phyloP scores from a whole-genome alignment of 2,329 filamentous ascomycete genomes.

The Diplodia sapinea region DNA sequence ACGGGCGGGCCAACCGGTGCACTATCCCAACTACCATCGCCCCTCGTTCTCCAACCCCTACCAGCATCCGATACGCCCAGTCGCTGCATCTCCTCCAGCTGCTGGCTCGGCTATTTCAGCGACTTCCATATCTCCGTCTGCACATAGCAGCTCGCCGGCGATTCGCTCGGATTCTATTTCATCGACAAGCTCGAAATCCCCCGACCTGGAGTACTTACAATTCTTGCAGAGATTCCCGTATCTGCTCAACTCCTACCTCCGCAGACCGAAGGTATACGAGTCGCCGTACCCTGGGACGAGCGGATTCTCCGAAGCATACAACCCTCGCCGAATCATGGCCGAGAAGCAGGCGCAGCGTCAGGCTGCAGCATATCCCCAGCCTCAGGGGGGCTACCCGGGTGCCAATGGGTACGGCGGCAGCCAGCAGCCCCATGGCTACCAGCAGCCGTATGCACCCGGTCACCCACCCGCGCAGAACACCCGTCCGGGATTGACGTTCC shows the following conservation, averaged over 20 bases:
- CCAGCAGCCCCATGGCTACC: background rate
- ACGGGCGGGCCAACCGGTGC: background rate
- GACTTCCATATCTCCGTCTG: constrained; percentile 19
- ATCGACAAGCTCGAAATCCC: constrained; percentile 6
- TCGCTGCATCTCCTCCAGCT: constrained; percentile 3
- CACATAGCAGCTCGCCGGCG: constrained; percentile 7
- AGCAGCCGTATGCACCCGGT: background rate
- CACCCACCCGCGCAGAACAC: background rate
- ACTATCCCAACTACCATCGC: constrained; percentile 27
- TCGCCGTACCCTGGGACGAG: constrained; percentile 48
- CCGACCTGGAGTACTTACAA: constrained; percentile 46
- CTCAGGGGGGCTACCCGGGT: background rate
- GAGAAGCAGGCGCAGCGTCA: constrained; percentile 16
- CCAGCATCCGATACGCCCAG: background rate
- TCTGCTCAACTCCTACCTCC: constrained; percentile 52
- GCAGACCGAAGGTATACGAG: constrained; percentile 54
- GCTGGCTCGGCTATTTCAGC: constrained; percentile 2
- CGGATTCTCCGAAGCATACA: constrained; percentile 29
- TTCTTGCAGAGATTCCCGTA: constrained; percentile 55
- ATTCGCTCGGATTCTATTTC: constrained; percentile 17
- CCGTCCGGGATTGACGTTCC: constrained; percentile 48
- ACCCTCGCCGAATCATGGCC: constrained; percentile 18
- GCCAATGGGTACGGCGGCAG: background rate
- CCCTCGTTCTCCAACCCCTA: constrained; percentile 21
- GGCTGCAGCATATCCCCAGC: background rate